Percentiles rank a stretch among this genome's conserved stretches.
These are phyloP conservation scores for Parietaria judaica DNA, from an alignment of 306 rosid species.

Conservation along the genomic window DNA sequence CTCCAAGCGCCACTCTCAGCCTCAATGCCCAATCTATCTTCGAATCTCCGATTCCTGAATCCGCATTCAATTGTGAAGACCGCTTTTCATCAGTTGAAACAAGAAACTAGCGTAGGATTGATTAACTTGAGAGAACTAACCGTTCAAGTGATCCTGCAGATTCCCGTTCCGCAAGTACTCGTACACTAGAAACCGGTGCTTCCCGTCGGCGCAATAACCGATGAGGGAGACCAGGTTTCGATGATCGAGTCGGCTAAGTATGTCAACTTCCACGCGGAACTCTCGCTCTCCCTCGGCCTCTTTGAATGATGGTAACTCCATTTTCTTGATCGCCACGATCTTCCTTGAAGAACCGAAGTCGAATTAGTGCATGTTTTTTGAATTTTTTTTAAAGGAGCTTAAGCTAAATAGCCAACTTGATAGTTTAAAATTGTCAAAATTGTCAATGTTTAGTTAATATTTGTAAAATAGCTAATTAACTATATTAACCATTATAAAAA, in stretches of 20 bases:
- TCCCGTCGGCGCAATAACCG: conserved; percentile 96
- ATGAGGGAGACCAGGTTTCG: conserved; percentile 88
- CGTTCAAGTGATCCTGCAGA: conserved; percentile 88
- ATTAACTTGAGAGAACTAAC: conserved; percentile 44
- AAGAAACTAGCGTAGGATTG: too few species aligned
- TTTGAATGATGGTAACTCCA: conserved; percentile 76
- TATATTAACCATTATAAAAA: too few species aligned
- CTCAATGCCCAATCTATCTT: conserved; percentile 78
- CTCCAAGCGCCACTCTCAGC: conserved; percentile 85
- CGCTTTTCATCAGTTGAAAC: too few species aligned
- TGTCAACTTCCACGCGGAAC: conserved; percentile 86
- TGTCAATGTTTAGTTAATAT: too few species aligned
- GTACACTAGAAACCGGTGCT: conserved; percentile 80
- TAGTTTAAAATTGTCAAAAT: too few species aligned
- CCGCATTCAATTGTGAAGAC: too few species aligned
- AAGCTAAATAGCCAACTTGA: too few species aligned
- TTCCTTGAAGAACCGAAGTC: conserved; percentile 16
- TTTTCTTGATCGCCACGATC: conserved; percentile 92
- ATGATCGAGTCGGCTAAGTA: conserved; percentile 85
- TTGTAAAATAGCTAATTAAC: too few species aligned
- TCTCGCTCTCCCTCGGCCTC: conserved; percentile 88
- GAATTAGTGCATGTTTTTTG: conserved; percentile 15
- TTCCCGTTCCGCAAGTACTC: conserved; percentile 85
- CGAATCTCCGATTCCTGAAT: conserved; percentile 50
- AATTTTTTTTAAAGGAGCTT: background rate